These are phyloP conservation scores for Thermomucor indicae-seudaticae DNA, from an alignment of 371 early-diverging fungal genomes.

Conservation along the genomic window DNA sequence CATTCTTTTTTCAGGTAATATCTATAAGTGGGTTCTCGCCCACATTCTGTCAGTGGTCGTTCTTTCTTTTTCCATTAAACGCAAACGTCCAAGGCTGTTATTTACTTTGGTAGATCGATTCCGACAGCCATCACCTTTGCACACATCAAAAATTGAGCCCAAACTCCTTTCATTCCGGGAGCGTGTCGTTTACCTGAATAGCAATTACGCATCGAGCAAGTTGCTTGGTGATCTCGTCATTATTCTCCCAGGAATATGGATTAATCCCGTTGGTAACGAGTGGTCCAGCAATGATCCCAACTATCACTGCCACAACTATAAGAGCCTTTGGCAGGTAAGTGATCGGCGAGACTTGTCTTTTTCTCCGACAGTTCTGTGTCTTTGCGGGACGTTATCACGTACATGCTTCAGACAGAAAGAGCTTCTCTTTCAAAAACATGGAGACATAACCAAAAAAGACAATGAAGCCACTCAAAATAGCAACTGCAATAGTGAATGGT, in stretches of 20 bases:
- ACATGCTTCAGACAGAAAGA: conserved; percentile 89
- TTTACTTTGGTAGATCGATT: conserved; percentile 75
- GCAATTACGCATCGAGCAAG: conserved; percentile 78
- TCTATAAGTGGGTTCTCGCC: no score
- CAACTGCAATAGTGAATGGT: conserved; percentile 41
- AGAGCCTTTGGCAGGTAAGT: neutral
- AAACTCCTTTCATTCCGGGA: no score
- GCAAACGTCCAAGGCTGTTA: neutral
- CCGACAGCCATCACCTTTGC: conserved; percentile 84
- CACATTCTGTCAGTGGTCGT: neutral
- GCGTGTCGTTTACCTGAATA: conserved; percentile 52
- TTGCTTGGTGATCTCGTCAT: conserved; percentile 60
- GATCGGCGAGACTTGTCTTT: neutral
- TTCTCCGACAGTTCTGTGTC: neutral
- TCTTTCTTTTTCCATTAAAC: neutral
- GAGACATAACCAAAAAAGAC: conserved; percentile 86
- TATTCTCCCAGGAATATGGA: conserved; percentile 51
- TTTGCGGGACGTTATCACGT: conserved; percentile 20
- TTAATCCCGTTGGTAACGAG: conserved; percentile 59
- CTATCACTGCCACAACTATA: conserved; percentile 77
- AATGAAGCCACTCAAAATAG: conserved; percentile 81
- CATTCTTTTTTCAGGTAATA: conserved; percentile 55
- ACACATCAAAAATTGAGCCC: neutral
- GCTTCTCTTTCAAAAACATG: conserved; percentile 84
- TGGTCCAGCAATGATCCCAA: conserved; percentile 91